These are phyloP conservation scores for Agrostemma githago DNA, from an alignment of 148 eudicot species.

Conservation along the genomic window DNA sequence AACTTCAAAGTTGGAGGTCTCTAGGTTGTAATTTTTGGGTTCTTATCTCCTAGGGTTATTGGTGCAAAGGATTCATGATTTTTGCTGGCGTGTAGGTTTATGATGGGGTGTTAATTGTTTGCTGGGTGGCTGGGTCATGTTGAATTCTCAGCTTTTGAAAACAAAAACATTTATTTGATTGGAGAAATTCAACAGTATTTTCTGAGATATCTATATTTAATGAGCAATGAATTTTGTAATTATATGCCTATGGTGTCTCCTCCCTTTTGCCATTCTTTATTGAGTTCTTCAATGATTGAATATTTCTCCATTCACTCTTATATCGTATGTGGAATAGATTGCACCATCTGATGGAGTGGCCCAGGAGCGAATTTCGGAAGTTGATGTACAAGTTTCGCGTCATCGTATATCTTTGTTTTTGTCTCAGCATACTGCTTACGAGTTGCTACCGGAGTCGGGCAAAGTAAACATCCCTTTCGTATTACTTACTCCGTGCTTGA, in stretches of 20 bases:
- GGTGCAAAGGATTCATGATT: background rate
- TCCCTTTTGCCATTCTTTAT: background rate
- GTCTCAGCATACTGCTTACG: slow-evolving; percentile 76
- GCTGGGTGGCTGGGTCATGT: background rate
- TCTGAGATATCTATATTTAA: background rate
- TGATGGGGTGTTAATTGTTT: background rate
- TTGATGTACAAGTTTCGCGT: slow-evolving; percentile 73
- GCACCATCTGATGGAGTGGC: slow-evolving; percentile 33
- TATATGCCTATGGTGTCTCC: background rate
- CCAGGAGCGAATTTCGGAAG: slow-evolving; percentile 52
- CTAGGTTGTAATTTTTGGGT: background rate
- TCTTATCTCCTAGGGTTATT: background rate
- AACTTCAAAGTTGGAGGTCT: background rate
- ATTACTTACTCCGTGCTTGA: background rate
- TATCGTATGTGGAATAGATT: slow-evolving; percentile 20
- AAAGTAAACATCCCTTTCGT: slow-evolving; percentile 36
- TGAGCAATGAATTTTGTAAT: background rate
- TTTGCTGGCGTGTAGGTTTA: background rate
- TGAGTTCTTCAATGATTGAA: slow-evolving; percentile 3
- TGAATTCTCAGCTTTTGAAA: background rate
- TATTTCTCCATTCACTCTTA: background rate
- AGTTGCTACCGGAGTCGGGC: slow-evolving; percentile 95
- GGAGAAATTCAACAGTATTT: background rate
- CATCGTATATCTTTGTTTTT: slow-evolving; percentile 69
- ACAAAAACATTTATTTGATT: background rate